Conservation (phyloP, 2,329 filamentous ascomycete genomes). For the Diaporthe capsici region DNA sequence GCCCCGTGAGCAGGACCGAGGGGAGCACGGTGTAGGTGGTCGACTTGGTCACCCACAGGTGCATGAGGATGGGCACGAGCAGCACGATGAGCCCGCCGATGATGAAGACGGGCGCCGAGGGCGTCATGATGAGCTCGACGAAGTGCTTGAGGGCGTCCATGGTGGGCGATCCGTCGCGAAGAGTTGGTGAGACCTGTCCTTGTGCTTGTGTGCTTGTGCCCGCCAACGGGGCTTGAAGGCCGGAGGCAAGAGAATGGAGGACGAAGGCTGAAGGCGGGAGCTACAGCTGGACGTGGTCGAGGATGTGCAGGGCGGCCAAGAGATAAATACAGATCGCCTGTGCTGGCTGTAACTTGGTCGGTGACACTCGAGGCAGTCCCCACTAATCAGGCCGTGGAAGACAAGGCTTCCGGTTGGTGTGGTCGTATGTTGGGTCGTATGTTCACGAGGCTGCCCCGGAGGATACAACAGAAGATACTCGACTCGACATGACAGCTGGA, state of each 20-base stretch:
- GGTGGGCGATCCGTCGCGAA: conserved; percentile 39
- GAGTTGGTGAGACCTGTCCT: conserved; percentile 18
- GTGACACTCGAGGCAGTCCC: not conserved
- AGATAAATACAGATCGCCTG: conserved; percentile 18
- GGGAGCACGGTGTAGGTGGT: conserved; percentile 78
- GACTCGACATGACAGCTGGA: conserved; percentile 29
- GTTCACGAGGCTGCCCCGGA: conserved; percentile 23
- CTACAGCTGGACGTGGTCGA: not conserved
- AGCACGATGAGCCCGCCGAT: conserved; percentile 80
- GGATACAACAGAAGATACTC: not conserved
- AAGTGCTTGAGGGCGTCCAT: conserved; percentile 58
- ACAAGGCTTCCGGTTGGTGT: conserved; percentile 25
- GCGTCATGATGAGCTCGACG: conserved; percentile 69
- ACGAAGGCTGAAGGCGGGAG: not conserved
- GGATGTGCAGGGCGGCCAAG: not conserved
- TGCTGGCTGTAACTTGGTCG: not conserved
- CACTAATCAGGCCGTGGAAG: conserved; percentile 35
- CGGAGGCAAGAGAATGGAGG: not conserved
- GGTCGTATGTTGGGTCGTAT: conserved; percentile 30
- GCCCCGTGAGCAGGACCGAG: conserved; percentile 85
- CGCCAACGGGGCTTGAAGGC: not conserved
- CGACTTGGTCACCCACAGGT: conserved; percentile 79
- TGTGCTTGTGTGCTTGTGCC: conserved; percentile 8
- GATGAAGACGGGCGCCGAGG: conserved; percentile 73
- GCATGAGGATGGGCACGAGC: conserved; percentile 81